phyloP scores from a whole-genome alignment of 139 green algal genomes.

The Haematococcus lacustris region DNA sequence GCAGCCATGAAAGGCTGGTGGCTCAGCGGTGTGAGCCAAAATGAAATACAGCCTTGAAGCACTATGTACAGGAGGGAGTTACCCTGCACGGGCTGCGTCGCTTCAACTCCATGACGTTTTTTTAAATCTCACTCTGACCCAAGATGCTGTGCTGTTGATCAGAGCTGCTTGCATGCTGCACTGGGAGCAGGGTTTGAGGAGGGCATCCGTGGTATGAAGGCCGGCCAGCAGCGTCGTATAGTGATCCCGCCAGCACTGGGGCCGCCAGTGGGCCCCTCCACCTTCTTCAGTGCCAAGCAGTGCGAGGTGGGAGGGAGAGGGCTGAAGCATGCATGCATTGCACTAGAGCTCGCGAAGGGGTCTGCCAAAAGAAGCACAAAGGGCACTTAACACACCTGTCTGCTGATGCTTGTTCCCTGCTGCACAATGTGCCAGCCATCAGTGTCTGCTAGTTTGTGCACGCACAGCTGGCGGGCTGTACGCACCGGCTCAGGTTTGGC shows the following conservation, averaged over 20 bases:
- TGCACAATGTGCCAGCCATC: background rate
- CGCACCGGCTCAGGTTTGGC: background rate
- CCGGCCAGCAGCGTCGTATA: constrained; percentile 78
- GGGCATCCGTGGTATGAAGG: constrained; percentile 76
- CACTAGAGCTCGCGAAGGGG: background rate
- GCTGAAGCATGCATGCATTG: background rate
- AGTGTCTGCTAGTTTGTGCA: background rate
- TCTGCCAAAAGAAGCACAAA: background rate
- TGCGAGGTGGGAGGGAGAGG: constrained; percentile 81
- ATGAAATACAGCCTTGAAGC: no score
- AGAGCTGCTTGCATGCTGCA: background rate
- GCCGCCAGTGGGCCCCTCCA: constrained; percentile 90
- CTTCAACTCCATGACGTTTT: no score
- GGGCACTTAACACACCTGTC: background rate
- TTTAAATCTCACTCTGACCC: no score
- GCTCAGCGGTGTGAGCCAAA: no score
- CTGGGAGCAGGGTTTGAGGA: constrained; percentile 85
- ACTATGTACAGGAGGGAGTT: no score
- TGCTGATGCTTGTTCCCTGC: background rate
- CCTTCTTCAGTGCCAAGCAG: constrained; percentile 98
- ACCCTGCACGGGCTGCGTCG: no score
- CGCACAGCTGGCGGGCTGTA: background rate
- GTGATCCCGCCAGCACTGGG: constrained; percentile 92
- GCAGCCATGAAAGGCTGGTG: no score
- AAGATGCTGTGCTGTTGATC: no score